Conservation (phyloP, 352 stramenopile genomes). For the Phytophthora kernoviae region DNA sequence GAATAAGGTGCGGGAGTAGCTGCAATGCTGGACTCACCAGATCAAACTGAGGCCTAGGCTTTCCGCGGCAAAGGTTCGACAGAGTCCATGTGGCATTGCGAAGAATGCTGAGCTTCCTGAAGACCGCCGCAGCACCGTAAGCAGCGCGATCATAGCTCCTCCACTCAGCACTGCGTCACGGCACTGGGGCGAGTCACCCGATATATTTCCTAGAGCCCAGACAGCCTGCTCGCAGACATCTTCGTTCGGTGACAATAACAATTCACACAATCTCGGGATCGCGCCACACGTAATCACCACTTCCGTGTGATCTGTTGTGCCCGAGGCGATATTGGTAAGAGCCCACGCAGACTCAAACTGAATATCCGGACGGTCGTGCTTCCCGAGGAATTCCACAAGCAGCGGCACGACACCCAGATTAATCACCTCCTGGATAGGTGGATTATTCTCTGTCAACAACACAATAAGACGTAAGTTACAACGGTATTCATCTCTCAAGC, state of each 20-base stretch:
- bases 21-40: constrained; percentile 93
- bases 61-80: constrained; percentile 98
- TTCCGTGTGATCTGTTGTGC: constrained; percentile 97
- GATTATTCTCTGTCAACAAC: constrained; percentile 91
- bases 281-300: constrained; percentile 97
- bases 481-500: not conserved
- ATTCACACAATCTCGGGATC: constrained; percentile 96
- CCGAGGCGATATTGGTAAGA: constrained; percentile 99
- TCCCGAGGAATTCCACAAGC: constrained; percentile 97
- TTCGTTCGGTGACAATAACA: constrained; percentile 97
- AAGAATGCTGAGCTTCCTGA: constrained; percentile 95
- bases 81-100: constrained; percentile 99
- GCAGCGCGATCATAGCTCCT: constrained; percentile 94
- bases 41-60: constrained; percentile 95
- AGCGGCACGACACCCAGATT: constrained; percentile 96
- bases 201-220: constrained; percentile 99
- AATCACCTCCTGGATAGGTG: constrained; percentile 99
- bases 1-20: constrained; percentile 96
- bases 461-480: constrained; percentile 5
- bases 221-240: constrained; percentile 97
- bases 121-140: constrained; percentile 92
- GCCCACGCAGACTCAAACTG: constrained; percentile 99
- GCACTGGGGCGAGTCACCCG: constrained; percentile 97
- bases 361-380: constrained; percentile 91
- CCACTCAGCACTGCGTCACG: constrained; percentile 95